phyloP scores from a whole-genome alignment of 352 stramenopile species.

The Pythium brachiatum region DNA sequence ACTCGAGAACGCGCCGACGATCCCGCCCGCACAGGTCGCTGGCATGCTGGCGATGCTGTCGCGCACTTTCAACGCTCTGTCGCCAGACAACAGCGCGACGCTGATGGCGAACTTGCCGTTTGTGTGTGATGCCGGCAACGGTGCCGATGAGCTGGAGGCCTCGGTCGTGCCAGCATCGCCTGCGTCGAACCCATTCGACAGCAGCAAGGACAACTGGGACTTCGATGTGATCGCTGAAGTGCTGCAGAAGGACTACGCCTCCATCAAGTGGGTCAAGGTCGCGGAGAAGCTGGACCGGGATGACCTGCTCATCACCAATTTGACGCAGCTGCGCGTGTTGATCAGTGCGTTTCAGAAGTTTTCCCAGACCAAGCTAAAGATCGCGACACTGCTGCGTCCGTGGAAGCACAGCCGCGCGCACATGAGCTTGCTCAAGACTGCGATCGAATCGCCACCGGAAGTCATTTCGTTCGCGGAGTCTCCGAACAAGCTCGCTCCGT shows the following conservation, averaged over 20 bases:
- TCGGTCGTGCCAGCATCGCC: constrained; percentile 29
- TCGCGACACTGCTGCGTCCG: constrained; percentile 62
- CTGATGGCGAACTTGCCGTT: constrained; percentile 81
- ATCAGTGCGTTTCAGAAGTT: constrained; percentile 79
- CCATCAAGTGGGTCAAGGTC: constrained; percentile 86
- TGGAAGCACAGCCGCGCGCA: constrained; percentile 83
- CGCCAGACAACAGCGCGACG: constrained; percentile 64
- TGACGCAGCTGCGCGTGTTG: constrained; percentile 63
- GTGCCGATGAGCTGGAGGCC: constrained; percentile 22
- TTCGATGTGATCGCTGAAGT: constrained; percentile 85
- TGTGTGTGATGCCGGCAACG: constrained; percentile 50
- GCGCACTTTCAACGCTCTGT: constrained; percentile 69
- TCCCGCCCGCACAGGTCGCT: constrained; percentile 83
- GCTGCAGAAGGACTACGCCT: constrained; percentile 78
- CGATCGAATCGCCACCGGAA: constrained; percentile 76
- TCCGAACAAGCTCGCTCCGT: constrained; percentile 75
- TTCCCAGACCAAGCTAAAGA: constrained; percentile 78
- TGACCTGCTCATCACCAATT: constrained; percentile 65
- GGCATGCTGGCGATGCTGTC: constrained; percentile 89
- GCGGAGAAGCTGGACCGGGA: constrained; percentile 81
- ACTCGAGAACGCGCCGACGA: constrained; percentile 72
- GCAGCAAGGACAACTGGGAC: constrained; percentile 65
- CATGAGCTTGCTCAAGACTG: constrained; percentile 70
- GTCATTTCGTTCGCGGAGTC: constrained; percentile 81
- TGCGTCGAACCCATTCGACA: constrained; percentile 28